These are phyloP conservation scores for Dioscorea dumetorum DNA, from an alignment of 106 monocot species.

Conservation along the genomic window DNA sequence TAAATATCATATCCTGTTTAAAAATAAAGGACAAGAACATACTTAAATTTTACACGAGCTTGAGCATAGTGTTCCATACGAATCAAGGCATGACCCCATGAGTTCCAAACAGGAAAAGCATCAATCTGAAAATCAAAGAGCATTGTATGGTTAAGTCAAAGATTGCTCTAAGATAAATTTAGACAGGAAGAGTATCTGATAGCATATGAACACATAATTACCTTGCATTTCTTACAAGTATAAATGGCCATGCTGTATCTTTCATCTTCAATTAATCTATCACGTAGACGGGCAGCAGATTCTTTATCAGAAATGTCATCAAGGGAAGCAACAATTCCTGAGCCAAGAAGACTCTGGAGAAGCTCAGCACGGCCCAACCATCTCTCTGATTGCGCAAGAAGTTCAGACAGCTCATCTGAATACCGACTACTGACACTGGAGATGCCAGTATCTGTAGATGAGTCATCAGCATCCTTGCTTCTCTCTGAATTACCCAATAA, in stretches of 20 bases:
- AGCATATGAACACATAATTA: slow-evolving; percentile 10
- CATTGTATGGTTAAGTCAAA: not conserved
- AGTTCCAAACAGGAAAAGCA: slow-evolving; percentile 93
- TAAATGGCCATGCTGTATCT: slow-evolving; percentile 95
- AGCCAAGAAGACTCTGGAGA: slow-evolving; percentile 93
- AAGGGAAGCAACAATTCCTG: slow-evolving; percentile 86
- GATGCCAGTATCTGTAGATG: slow-evolving; percentile 54
- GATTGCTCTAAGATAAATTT: not conserved
- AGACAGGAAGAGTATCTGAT: not conserved
- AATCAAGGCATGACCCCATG: slow-evolving; percentile 94
- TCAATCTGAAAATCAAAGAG: slow-evolving; percentile 55
- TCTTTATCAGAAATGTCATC: slow-evolving; percentile 91
- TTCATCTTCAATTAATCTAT: slow-evolving; percentile 76
- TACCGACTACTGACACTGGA: slow-evolving; percentile 48
- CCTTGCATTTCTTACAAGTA: slow-evolving; percentile 99
- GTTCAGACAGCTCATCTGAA: slow-evolving; percentile 74
- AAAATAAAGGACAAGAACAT: slow-evolving; percentile 4
- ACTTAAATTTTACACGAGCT: slow-evolving; percentile 98
- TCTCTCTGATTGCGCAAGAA: slow-evolving; percentile 48
- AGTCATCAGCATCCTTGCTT: slow-evolving; percentile 64
- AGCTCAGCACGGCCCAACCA: slow-evolving; percentile 94
- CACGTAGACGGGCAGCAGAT: slow-evolving; percentile 66
- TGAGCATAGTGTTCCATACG: slow-evolving; percentile 87
- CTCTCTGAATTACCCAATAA: slow-evolving; percentile 60
- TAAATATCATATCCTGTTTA: no score